Percentiles rank a stretch among this genome's conserved stretches.
Conservation (phyloP, 257 asterid species). For the Cordia subcordata region DNA sequence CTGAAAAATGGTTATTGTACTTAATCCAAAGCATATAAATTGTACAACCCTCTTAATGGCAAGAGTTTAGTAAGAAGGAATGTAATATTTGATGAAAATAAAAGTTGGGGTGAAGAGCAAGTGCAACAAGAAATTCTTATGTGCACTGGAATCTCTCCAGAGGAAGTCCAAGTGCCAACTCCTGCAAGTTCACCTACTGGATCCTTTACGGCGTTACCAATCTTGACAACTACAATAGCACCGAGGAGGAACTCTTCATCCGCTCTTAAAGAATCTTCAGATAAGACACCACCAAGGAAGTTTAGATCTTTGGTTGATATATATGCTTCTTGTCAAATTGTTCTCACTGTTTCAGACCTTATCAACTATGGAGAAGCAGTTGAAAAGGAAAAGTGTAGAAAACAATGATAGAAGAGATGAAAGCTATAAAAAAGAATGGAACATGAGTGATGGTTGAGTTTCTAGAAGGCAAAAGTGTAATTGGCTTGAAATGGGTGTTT, state of each 20-base stretch:
- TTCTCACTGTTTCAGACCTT: background rate
- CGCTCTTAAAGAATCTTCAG: background rate
- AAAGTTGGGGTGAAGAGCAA: background rate
- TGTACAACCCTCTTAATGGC: background rate
- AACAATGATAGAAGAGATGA: constrained; percentile 6
- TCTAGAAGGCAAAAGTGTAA: background rate
- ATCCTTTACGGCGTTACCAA: too few relatives aligned
- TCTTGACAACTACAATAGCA: background rate
- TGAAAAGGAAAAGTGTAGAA: background rate
- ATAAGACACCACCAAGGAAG: background rate
- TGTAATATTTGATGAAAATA: background rate
- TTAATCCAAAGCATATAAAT: constrained; percentile 7
- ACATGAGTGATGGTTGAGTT: background rate
- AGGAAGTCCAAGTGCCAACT: background rate
- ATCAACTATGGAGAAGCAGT: background rate
- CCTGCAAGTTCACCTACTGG: background rate
- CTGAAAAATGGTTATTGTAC: background rate
- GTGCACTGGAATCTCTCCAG: background rate
- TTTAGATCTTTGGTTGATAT: constrained; percentile 1
- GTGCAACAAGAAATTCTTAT: background rate
- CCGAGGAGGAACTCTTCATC: too few relatives aligned
- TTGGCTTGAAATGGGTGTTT: background rate
- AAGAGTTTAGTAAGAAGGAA: background rate
- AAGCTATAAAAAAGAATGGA: background rate
- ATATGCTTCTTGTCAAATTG: background rate